Evolutionary conservation across 2,329 filamentous ascomycete species (phyloP).

Genomic region (Aplosporella prunicola): DNA sequence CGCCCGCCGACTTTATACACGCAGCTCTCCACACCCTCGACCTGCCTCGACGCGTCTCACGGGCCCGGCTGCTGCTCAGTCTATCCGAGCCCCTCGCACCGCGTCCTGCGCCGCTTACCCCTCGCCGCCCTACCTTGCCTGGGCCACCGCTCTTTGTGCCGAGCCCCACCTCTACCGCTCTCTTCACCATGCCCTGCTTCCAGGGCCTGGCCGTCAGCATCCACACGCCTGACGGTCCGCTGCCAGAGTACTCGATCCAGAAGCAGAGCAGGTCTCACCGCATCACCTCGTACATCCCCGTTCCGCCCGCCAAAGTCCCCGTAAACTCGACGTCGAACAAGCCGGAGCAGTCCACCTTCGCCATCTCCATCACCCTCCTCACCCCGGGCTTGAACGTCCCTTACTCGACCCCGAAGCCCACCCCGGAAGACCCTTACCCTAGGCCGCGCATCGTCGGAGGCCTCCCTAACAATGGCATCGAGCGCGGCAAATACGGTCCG

Average conservation of each 20-base stretch:
- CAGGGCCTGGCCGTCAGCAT: slow-evolving; percentile 98
- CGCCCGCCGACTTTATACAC: no score
- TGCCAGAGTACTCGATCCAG: slow-evolving; percentile 89
- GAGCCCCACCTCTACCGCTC: slow-evolving; percentile 5
- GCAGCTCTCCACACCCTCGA: no score
- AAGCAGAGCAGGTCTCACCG: slow-evolving; percentile 83
- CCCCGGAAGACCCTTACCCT: slow-evolving; percentile 65
- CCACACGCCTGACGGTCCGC: slow-evolving; percentile 68
- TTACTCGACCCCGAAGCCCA: slow-evolving; percentile 81
- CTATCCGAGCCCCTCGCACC: no score
- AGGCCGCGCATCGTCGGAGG: slow-evolving; percentile 72
- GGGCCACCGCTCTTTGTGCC: slow-evolving; percentile 10
- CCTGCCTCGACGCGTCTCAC: no score
- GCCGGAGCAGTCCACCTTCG: slow-evolving; percentile 89
- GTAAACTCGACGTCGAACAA: slow-evolving; percentile 54
- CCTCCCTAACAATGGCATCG: slow-evolving; percentile 46
- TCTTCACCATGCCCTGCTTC: slow-evolving; percentile 73
- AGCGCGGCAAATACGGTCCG: slow-evolving; percentile 45
- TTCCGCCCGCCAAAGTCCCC: slow-evolving; percentile 74
- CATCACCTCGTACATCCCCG: slow-evolving; percentile 95
- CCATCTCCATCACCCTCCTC: slow-evolving; percentile 92
- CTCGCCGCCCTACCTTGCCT: no score
- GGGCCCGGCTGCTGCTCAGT: no score
- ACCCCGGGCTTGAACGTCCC: slow-evolving; percentile 82
- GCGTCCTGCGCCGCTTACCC: no score